Conservation (phyloP, 2,329 filamentous ascomycete species). For the Alternaria postmessia region DNA sequence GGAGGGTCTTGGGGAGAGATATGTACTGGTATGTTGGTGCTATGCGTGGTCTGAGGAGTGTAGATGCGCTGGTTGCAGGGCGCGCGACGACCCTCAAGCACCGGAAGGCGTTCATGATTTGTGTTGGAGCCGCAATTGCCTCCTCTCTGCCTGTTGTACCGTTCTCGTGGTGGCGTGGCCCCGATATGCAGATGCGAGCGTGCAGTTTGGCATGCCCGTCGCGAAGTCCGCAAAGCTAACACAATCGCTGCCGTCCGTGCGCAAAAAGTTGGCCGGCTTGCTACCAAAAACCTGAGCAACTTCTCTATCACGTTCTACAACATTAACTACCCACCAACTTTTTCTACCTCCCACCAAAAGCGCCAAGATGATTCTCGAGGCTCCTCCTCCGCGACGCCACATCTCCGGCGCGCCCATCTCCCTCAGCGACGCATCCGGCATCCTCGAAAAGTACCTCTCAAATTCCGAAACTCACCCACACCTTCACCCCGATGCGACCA, state of each 20-base stretch:
- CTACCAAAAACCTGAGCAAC: background rate
- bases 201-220: conserved; percentile 8
- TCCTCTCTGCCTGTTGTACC: background rate
- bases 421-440: conserved; percentile 41
- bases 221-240: conserved; percentile 28
- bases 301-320: background rate
- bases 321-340: conserved; percentile 1
- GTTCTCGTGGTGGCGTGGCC: background rate
- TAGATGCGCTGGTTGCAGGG: conserved; percentile 23
- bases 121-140: background rate
- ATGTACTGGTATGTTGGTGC: conserved; percentile 32
- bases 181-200: background rate
- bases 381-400: conserved; percentile 50
- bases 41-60: conserved; percentile 29
- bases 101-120: conserved; percentile 45
- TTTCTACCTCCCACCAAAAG: background rate
- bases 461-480: conserved; percentile 53
- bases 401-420: conserved; percentile 44
- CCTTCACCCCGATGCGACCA: conserved; percentile 59
- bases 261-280: conserved; percentile 36
- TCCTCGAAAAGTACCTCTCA: conserved; percentile 53
- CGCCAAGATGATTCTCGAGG: conserved; percentile 41
- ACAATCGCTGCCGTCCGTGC: conserved; percentile 35
- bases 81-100: conserved; percentile 40
- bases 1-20: background rate